A percentile compares a stretch with the other conserved stretches of the same genome.
Conservation (phyloP, 2,329 filamentous ascomycete genomes). For the Cercospora brassicicola region DNA sequence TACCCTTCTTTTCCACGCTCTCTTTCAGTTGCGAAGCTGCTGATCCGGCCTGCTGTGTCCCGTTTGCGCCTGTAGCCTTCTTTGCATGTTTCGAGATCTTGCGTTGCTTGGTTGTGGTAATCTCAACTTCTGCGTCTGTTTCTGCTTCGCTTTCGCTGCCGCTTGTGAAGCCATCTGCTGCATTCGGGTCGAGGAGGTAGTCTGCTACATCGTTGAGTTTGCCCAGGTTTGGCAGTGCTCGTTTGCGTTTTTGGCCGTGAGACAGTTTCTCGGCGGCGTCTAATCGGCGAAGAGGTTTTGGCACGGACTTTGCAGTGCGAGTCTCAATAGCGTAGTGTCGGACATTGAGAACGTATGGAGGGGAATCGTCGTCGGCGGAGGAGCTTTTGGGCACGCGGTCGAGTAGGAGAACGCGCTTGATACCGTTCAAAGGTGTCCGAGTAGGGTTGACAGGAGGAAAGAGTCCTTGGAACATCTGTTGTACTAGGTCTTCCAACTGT, state of each 20-base stretch:
- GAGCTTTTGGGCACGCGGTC: constrained; percentile 66
- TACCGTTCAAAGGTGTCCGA: constrained; percentile 83
- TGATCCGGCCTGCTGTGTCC: constrained; percentile 16
- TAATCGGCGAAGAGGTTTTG: constrained; percentile 77
- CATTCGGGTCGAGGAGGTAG: constrained; percentile 79
- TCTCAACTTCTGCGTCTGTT: constrained; percentile 92
- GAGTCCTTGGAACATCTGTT: constrained; percentile 91
- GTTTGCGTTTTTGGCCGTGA: constrained; percentile 46
- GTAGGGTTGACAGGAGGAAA: constrained; percentile 96
- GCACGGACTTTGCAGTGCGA: constrained; percentile 72
- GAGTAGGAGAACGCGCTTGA: constrained; percentile 83
- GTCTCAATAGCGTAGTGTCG: constrained; percentile 95
- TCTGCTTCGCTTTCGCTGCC: constrained; percentile 91
- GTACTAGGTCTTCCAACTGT: constrained; percentile 88
- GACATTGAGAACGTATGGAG: constrained; percentile 74
- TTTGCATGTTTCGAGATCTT: constrained; percentile 58
- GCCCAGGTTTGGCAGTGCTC: constrained; percentile 78
- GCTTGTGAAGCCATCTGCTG: constrained; percentile 80
- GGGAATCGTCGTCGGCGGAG: constrained; percentile 29
- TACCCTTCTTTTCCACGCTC: constrained; percentile 76
- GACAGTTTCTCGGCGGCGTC: constrained; percentile 82
- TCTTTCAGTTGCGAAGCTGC: constrained; percentile 39
- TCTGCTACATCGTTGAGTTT: constrained; percentile 92
- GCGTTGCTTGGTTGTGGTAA: constrained; percentile 61
- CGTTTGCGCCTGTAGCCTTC: constrained; percentile 41